Conservation (phyloP, 352 stramenopile species). For the Phytophthora kernoviae region DNA sequence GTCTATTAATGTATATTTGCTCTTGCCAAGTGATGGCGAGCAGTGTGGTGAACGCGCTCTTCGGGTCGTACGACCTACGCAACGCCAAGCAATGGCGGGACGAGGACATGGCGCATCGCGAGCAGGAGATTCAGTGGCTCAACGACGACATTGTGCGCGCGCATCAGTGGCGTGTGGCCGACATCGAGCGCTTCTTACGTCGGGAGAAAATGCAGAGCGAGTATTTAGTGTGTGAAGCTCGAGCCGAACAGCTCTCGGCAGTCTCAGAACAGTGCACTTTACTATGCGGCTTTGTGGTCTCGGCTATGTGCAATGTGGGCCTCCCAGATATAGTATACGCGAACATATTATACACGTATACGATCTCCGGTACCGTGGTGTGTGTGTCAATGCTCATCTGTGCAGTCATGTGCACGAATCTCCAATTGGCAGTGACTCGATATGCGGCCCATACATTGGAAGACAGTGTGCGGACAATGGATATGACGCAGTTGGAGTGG, state of each 20-base stretch:
- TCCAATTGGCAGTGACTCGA: slow-evolving; percentile 71
- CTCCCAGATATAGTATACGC: slow-evolving; percentile 37
- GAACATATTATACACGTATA: slow-evolving; percentile 53
- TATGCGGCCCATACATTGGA: slow-evolving; percentile 64
- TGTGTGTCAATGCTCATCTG: slow-evolving; percentile 61
- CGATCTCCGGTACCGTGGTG: slow-evolving; percentile 50
- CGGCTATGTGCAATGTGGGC: slow-evolving; percentile 66
- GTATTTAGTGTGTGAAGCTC: slow-evolving; percentile 61
- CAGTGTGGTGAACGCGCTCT: slow-evolving; percentile 66
- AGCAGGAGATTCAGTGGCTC: slow-evolving; percentile 81
- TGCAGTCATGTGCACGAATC: slow-evolving; percentile 69
- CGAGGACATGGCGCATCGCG: slow-evolving; percentile 67
- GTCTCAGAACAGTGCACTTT: slow-evolving; percentile 74
- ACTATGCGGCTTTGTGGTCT: slow-evolving; percentile 73
- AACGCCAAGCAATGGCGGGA: slow-evolving; percentile 80
- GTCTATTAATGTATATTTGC: too few relatives aligned
- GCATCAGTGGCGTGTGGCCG: slow-evolving; percentile 66
- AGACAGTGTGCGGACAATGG: slow-evolving; percentile 51
- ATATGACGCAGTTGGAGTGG: slow-evolving; percentile 50
- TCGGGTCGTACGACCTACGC: slow-evolving; percentile 80
- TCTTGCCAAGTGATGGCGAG: slow-evolving; percentile 49
- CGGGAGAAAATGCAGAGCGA: slow-evolving; percentile 72
- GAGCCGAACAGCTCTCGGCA: slow-evolving; percentile 70
- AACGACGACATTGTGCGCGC: slow-evolving; percentile 77
- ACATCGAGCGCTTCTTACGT: slow-evolving; percentile 72